Percentiles rank a stretch among this genome's conserved stretches.
Conservation (phyloP, 495 filamentous ascomycete genomes). For the Annulohypoxylon nitens region DNA sequence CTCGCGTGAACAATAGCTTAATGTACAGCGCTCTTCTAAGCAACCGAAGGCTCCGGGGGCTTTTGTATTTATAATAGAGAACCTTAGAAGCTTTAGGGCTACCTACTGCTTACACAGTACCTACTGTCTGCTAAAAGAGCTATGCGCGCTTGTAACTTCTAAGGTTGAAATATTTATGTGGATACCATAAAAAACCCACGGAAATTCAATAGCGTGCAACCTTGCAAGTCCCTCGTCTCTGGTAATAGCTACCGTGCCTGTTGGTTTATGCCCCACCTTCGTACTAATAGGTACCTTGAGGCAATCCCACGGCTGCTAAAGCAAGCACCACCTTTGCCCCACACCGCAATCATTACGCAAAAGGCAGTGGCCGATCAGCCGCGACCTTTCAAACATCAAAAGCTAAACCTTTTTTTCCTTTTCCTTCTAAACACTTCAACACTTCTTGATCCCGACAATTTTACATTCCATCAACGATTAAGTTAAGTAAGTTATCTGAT, state of each 20-base stretch:
- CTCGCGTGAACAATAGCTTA: conserved; percentile 6
- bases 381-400: conserved; percentile 43
- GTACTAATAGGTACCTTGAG: conserved; percentile 16
- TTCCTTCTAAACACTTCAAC: conserved; percentile 25
- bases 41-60: not conserved
- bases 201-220: conserved; percentile 2
- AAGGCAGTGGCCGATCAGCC: conserved; percentile 44
- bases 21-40: not conserved
- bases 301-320: conserved; percentile 29
- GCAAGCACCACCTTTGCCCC: conserved; percentile 36
- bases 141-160: conserved; percentile 1
- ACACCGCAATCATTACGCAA: conserved; percentile 45
- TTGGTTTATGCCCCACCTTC: conserved; percentile 14
- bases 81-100: not conserved
- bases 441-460: conserved; percentile 30
- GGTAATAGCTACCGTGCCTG: not conserved
- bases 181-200: not conserved
- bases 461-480: conserved; percentile 29
- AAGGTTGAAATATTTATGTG: conserved; percentile 6
- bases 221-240: not conserved
- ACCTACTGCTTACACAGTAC: not conserved
- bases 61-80: conserved; percentile 3
- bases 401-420: conserved; percentile 35
- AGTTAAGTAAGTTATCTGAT: conserved; percentile 16
- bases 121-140: not conserved